A percentile compares a stretch with the other conserved stretches of the same genome.
phyloP scores from a whole-genome alignment of 169 alveolate species.

The Cryptosporidium ubiquitum region DNA sequence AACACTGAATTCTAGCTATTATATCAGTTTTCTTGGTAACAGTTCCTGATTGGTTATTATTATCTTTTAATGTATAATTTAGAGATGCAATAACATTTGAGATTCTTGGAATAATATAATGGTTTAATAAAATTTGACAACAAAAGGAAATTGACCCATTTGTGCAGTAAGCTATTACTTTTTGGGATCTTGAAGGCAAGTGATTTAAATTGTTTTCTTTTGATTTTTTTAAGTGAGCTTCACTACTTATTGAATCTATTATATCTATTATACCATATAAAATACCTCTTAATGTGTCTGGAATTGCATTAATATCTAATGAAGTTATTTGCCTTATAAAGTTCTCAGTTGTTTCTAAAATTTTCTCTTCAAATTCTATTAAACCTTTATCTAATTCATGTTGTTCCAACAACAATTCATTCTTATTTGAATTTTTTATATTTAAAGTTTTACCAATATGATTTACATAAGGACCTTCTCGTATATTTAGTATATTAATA shows the following conservation, averaged over 20 bases:
- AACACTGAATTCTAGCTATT: conserved; percentile 63
- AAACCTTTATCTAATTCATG: conserved; percentile 16
- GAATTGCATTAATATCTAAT: conserved; percentile 31
- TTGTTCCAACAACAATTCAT: conserved; percentile 1
- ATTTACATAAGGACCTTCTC: conserved; percentile 18
- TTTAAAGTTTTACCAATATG: conserved; percentile 21
- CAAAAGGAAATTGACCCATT: conserved; percentile 70
- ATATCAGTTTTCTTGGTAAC: conserved; percentile 32
- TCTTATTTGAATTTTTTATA: not conserved
- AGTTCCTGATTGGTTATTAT: not conserved
- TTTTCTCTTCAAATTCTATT: conserved; percentile 18
- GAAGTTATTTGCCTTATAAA: conserved; percentile 27
- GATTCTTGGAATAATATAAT: conserved; percentile 58
- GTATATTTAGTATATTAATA: not conserved
- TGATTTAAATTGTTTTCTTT: conserved; percentile 18
- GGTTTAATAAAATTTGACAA: conserved; percentile 49
- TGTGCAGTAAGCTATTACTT: conserved; percentile 20
- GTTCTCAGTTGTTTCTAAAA: conserved; percentile 8
- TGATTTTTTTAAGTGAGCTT: conserved; percentile 26
- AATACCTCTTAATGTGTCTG: conserved; percentile 62
- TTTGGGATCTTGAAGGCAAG: conserved; percentile 27
- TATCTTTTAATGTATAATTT: conserved; percentile 21
- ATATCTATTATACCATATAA: conserved; percentile 60
- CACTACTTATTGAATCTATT: conserved; percentile 57
- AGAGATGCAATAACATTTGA: conserved; percentile 25